Evolutionary conservation across 2,329 filamentous ascomycete genomes (phyloP).

Genomic region (Lojkania enalia): DNA sequence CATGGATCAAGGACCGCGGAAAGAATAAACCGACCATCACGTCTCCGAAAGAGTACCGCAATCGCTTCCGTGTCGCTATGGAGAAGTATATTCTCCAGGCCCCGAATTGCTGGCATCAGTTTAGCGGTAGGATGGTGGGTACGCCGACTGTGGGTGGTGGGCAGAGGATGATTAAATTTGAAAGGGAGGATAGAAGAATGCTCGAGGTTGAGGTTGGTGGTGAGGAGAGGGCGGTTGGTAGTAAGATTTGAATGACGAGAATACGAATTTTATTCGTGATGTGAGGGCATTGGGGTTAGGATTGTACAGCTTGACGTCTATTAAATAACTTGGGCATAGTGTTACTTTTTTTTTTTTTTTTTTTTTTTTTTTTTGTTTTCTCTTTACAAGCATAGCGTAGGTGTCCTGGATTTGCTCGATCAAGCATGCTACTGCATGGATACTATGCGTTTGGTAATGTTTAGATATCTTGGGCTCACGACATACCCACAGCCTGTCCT

Average conservation of each 20-base stretch:
- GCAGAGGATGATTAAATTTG: conserved; percentile 12
- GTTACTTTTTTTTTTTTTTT: too few relatives aligned
- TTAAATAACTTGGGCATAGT: too few relatives aligned
- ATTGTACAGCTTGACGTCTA: too few relatives aligned
- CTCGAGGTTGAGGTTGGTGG: conserved; percentile 19
- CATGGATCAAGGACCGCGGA: conserved; percentile 98
- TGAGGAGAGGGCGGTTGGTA: conserved; percentile 16
- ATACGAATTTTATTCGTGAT: background rate
- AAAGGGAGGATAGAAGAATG: conserved; percentile 11
- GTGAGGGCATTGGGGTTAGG: conserved; percentile 2
- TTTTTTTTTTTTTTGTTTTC: too few relatives aligned
- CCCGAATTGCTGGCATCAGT: conserved; percentile 76
- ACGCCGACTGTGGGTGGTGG: conserved; percentile 12
- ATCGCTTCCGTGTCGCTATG: conserved; percentile 94
- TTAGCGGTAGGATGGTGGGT: conserved; percentile 42
- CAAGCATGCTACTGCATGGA: too few relatives aligned
- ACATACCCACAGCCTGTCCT: too few relatives aligned
- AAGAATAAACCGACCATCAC: conserved; percentile 90
- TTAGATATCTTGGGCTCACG: too few relatives aligned
- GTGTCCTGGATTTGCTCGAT: too few relatives aligned
- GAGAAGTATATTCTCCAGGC: conserved; percentile 80
- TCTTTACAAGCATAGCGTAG: too few relatives aligned
- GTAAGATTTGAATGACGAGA: conserved; percentile 10
- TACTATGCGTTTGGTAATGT: too few relatives aligned
- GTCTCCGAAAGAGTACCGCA: conserved; percentile 96